Conservation (phyloP, 805 yeast genomes). For the Starmerella sirachaensis region DNA sequence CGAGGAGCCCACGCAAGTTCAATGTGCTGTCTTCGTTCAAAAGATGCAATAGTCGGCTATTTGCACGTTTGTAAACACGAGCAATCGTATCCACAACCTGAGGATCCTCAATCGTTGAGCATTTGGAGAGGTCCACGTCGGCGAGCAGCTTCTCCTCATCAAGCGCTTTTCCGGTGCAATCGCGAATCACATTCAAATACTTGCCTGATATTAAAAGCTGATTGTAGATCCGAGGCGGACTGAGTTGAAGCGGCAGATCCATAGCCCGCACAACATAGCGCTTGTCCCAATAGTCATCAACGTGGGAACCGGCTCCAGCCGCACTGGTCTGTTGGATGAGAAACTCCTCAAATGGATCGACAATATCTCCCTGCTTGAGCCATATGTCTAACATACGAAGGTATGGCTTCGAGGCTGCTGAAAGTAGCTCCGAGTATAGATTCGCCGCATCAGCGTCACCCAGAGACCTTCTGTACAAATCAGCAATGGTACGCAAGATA, state of each 20-base stretch:
- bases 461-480: slow-evolving; percentile 40
- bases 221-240: slow-evolving; percentile 40
- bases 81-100: slow-evolving; percentile 46
- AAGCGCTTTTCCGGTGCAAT: slow-evolving; percentile 13
- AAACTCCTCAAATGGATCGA: slow-evolving; percentile 77
- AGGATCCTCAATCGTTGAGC: slow-evolving; percentile 30
- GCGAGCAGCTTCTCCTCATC: background rate
- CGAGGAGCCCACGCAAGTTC: slow-evolving; percentile 38
- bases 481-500: slow-evolving; percentile 50
- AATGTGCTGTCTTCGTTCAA: slow-evolving; percentile 43
- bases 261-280: slow-evolving; percentile 63
- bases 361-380: slow-evolving; percentile 60
- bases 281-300: slow-evolving; percentile 34
- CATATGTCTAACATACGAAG: slow-evolving; percentile 61
- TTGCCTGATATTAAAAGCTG: slow-evolving; percentile 76
- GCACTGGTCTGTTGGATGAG: slow-evolving; percentile 35
- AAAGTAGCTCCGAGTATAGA: slow-evolving; percentile 43
- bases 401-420: slow-evolving; percentile 50
- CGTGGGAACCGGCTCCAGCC: slow-evolving; percentile 22
- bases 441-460: slow-evolving; percentile 53
- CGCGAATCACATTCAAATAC: slow-evolving; percentile 58
- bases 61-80: slow-evolving; percentile 56
- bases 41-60: slow-evolving; percentile 44
- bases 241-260: slow-evolving; percentile 59
- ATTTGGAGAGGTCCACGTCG: slow-evolving; percentile 13